Percentiles rank a stretch among this genome's conserved stretches.
Conservation (phyloP, 148 eudicot genomes). For the Rhododendron vialii region DNA sequence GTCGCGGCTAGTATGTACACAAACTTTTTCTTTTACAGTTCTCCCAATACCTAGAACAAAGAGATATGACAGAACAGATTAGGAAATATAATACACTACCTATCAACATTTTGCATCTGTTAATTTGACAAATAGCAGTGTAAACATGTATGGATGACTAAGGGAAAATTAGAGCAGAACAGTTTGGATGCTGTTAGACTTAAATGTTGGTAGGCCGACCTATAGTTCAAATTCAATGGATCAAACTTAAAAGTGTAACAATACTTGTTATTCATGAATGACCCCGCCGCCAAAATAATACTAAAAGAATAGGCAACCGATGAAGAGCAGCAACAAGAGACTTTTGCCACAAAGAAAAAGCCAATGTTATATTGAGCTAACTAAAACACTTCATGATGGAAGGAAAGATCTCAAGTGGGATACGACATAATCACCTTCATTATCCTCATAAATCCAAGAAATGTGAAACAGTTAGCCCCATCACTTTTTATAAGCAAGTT, state of each 20-base stretch:
- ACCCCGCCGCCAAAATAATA: background rate
- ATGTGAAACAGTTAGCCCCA: background rate
- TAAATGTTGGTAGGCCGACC: background rate
- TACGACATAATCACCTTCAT: background rate
- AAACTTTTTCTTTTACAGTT: constrained; percentile 95
- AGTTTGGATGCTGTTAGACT: background rate
- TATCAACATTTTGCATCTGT: background rate
- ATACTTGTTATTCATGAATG: background rate
- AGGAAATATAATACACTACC: background rate
- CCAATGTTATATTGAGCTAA: background rate
- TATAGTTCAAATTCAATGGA: background rate
- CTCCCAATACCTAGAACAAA: constrained; percentile 75
- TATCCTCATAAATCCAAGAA: background rate
- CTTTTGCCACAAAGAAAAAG: background rate
- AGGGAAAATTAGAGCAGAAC: background rate
- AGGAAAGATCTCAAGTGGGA: background rate
- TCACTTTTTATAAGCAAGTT: background rate
- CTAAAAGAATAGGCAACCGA: background rate
- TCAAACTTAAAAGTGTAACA: background rate
- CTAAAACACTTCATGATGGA: background rate
- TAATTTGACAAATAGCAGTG: background rate
- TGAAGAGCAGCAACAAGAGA: background rate
- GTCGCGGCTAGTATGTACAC: constrained; percentile 99
- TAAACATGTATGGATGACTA: background rate
- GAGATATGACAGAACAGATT: background rate